Evolutionary conservation across 2,329 filamentous ascomycete genomes (phyloP).

Genomic region (Proliferodiscus dingleyae): DNA sequence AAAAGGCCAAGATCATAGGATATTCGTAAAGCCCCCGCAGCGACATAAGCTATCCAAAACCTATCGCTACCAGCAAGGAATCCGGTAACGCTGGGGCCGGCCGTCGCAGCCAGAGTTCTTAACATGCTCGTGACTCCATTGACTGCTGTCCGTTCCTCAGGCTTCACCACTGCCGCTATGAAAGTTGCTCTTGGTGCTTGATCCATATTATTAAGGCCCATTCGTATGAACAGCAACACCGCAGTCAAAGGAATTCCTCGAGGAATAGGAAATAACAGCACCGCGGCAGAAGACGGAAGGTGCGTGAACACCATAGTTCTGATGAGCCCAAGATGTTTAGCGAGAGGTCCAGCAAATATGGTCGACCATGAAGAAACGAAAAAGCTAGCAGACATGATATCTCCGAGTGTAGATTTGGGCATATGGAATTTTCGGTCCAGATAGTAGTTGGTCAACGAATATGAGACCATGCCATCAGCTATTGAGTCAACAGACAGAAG

Average conservation of each 20-base stretch:
- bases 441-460: conserved; percentile 54
- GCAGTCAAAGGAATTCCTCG: conserved; percentile 55
- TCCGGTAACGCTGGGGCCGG: conserved; percentile 60
- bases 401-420: conserved; percentile 53
- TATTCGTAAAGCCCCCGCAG: conserved; percentile 57
- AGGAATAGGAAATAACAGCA: conserved; percentile 45
- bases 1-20: conserved; percentile 54
- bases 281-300: conserved; percentile 52
- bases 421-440: conserved; percentile 52
- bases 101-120: conserved; percentile 57
- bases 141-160: conserved; percentile 62
- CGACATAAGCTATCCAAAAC: conserved; percentile 59
- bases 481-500: conserved; percentile 60
- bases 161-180: conserved; percentile 57
- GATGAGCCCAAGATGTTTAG: conserved; percentile 52
- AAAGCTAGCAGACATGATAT: conserved; percentile 50
- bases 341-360: conserved; percentile 45
- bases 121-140: conserved; percentile 66
- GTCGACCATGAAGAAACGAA: conserved; percentile 51
- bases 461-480: conserved; percentile 60
- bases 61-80: conserved; percentile 48
- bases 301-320: conserved; percentile 72
- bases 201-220: conserved; percentile 64
- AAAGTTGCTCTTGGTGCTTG: conserved; percentile 65
- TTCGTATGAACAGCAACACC: conserved; percentile 54